Evolutionary conservation across 2,329 filamentous ascomycete genomes (phyloP).

Genomic region (Stagonosporopsis chrysanthemi): DNA sequence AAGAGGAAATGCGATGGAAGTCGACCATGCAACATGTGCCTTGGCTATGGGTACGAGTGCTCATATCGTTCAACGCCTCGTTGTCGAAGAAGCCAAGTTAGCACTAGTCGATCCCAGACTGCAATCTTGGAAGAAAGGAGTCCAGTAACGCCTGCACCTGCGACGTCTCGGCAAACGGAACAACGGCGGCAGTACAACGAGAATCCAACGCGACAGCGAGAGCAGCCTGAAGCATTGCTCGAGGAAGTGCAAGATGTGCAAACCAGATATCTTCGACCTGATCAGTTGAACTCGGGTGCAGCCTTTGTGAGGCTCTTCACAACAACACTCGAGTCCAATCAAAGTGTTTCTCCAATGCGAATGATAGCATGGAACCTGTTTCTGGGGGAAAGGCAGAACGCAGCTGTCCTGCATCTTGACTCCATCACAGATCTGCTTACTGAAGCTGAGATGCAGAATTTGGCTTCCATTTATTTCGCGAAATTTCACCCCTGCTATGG

Average conservation of each 20-base stretch:
- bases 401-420: not conserved
- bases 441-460: not conserved
- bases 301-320: conserved; percentile 9
- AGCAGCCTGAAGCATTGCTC: no score
- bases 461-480: not conserved
- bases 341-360: conserved; percentile 3
- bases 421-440: not conserved
- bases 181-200: not conserved
- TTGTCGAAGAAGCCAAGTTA: conserved; percentile 1
- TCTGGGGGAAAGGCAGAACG: not conserved
- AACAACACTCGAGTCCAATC: conserved; percentile 1
- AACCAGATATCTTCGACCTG: not conserved
- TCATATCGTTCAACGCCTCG: conserved; percentile 4
- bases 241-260: not conserved
- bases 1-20: conserved; percentile 8
- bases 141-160: not conserved
- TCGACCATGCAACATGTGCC: conserved; percentile 7
- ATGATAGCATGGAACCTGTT: conserved; percentile 12
- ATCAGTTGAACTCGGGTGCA: conserved; percentile 5
- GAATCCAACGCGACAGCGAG: not conserved
- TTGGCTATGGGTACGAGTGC: conserved; percentile 12
- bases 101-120: not conserved
- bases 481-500: conserved; percentile 11
- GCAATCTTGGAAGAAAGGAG: not conserved
- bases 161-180: not conserved